A percentile compares a stretch with the other conserved stretches of the same genome.
Evolutionary conservation across 805 yeast genomes (phyloP).

Genomic region (Teunomyces barrocoloradensis): DNA sequence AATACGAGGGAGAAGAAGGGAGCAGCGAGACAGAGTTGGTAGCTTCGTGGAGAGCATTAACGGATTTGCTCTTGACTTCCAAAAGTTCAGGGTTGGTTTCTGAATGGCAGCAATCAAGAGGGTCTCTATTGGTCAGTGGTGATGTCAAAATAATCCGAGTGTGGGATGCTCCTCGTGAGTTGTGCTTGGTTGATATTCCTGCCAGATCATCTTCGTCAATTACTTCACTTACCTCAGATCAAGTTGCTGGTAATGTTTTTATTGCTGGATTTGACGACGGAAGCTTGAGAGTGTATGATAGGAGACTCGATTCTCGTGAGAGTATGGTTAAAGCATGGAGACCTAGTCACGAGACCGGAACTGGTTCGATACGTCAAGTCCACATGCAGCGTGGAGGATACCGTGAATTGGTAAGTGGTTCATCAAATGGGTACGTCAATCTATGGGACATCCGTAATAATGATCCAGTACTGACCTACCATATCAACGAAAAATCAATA

Average conservation of each 20-base stretch:
- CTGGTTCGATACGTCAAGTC: constrained; percentile 66
- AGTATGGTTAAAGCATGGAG: constrained; percentile 85
- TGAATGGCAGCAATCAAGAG: constrained; percentile 97
- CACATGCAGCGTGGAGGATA: constrained; percentile 97
- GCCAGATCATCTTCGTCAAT: constrained; percentile 88
- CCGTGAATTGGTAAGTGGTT: constrained; percentile 83
- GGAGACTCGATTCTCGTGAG: constrained; percentile 79
- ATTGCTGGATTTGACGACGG: constrained; percentile 94
- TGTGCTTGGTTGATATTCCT: constrained; percentile 83
- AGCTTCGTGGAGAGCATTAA: constrained; percentile 90
- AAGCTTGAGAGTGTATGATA: constrained; percentile 82
- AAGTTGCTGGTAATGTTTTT: constrained; percentile 87
- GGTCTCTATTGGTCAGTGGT: constrained; percentile 87
- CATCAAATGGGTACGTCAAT: constrained; percentile 76
- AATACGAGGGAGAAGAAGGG: constrained; percentile 6
- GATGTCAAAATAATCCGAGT: constrained; percentile 87
- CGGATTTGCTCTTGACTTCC: constrained; percentile 78
- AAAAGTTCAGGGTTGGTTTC: constrained; percentile 79
- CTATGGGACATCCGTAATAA: constrained; percentile 86
- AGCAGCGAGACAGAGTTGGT: constrained; percentile 51
- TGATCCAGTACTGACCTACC: constrained; percentile 67
- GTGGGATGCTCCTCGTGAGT: constrained; percentile 97
- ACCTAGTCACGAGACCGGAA: constrained; percentile 22
- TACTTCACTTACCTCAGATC: constrained; percentile 88
- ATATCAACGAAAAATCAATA: constrained; percentile 47